A percentile compares a stretch with the other conserved stretches of the same genome.
Conservation (phyloP, 1,284 basidiomycete species). For the Vanrija pseudolonga region DNA sequence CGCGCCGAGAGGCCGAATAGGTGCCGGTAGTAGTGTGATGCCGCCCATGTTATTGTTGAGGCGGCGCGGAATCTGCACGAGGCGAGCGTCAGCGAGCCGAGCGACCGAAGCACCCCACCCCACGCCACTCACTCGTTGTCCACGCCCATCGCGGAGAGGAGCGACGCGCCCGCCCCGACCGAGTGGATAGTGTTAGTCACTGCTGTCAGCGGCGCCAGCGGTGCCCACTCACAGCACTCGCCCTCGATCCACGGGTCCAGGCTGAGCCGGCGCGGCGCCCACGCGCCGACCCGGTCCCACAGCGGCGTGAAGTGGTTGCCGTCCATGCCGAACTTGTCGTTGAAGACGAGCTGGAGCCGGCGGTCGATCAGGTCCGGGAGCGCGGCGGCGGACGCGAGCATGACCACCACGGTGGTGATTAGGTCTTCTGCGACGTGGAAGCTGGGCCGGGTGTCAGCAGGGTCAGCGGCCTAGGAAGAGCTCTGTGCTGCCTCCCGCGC, state of each 20-base stretch:
- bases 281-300: constrained; percentile 44
- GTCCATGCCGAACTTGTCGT: constrained; percentile 37
- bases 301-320: constrained; percentile 40
- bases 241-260: constrained; percentile 39
- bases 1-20: constrained; percentile 36
- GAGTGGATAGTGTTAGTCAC: constrained; percentile 42
- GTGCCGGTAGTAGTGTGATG: constrained; percentile 43
- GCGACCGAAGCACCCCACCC: background rate
- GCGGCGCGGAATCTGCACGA: constrained; percentile 12
- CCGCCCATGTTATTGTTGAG: constrained; percentile 41
- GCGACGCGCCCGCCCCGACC: constrained; percentile 38
- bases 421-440: constrained; percentile 48
- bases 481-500: too few relatives aligned
- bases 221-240: constrained; percentile 32
- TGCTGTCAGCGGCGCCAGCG: constrained; percentile 5
- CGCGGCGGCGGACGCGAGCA: constrained; percentile 28
- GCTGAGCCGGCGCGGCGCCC: constrained; percentile 36
- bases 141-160: constrained; percentile 40
- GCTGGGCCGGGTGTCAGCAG: too few relatives aligned
- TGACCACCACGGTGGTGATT: constrained; percentile 38
- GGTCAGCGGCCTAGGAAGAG: background rate
- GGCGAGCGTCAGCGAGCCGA: background rate
- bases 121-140: constrained; percentile 14
- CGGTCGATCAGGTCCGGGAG: constrained; percentile 22
- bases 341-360: constrained; percentile 40